Evolutionary conservation across 108 stramenopile genomes (phyloP).

Genomic region (Cyclostephanos invisitatus): DNA sequence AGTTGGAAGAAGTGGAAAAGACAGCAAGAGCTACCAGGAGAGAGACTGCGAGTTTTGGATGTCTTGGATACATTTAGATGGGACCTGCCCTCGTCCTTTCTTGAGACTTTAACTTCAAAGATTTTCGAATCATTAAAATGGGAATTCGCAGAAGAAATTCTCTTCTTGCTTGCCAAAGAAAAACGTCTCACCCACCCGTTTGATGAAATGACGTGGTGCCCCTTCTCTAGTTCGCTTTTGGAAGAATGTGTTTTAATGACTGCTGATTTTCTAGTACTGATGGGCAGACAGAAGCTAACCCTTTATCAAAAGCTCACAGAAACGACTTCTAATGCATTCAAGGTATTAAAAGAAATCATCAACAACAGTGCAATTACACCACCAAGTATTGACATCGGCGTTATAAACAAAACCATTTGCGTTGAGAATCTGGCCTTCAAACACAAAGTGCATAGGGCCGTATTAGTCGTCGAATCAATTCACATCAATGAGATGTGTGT

Average conservation of each 20-base stretch:
- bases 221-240: constrained; percentile 14
- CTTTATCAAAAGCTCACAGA: not conserved
- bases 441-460: not conserved
- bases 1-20: constrained; percentile 26
- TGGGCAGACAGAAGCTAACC: not conserved
- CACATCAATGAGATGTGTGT: constrained; percentile 5
- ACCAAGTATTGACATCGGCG: not conserved
- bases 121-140: constrained; percentile 11
- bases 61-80: constrained; percentile 13
- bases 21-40: constrained; percentile 2
- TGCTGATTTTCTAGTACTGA: constrained; percentile 20
- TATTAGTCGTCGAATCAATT: constrained; percentile 13
- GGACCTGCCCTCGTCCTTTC: constrained; percentile 17
- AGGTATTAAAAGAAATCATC: not conserved
- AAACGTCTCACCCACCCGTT: constrained; percentile 13
- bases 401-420: not conserved
- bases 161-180: constrained; percentile 21
- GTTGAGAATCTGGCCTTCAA: not conserved
- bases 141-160: constrained; percentile 33
- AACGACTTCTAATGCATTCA: not conserved
- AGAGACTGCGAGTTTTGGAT: constrained; percentile 1
- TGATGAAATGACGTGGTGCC: constrained; percentile 33
- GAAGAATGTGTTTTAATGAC: constrained; percentile 12
- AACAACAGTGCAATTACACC: not conserved
- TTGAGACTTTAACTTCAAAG: not conserved